Base-by-base conservation (phyloP, 176 grass and related monocot genomes). In the Carex parvula region DNA sequence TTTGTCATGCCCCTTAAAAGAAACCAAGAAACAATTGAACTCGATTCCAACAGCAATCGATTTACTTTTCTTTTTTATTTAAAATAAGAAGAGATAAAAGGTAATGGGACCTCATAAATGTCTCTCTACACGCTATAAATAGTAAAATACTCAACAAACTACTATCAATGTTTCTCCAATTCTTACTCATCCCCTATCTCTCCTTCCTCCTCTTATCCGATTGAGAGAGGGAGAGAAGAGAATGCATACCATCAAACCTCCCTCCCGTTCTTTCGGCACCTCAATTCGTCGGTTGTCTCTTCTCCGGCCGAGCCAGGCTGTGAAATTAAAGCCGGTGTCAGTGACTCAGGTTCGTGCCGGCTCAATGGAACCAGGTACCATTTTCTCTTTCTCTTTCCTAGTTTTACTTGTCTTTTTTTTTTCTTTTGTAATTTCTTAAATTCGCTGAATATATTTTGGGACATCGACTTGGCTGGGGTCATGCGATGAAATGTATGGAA, bases 281-380 rank as follows among this genome's bases (percentile, higher is more conserved):
- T 83, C 42, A 0, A 68, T 68, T 67, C 62, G 21, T 46, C 62
- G 5, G 21, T 3, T 6, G 80, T 24, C 42, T 66, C 80, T 8
- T 24, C 22, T 54, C 6, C 5, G 22, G 1, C 20, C 18, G 2
- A 83, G 7, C 46, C 60, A 30, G 39, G 63, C 61, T 6, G 41
- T 68, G 16, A 65, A 65, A 68, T 2, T 20, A 50, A 41, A 22
- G 12, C 35, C 35, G 35, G n/a, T 15, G 44, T 9, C 11, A 2
- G 12, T 64, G 18, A 67, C 41, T 68, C 61, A 7, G 21, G 63
- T 83, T 52, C 20, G 80, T 53, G 22, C 39, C 46, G 13, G 60
- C 14, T 83, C 61, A 54, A 83, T 83, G 58, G 80, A 83, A 67
- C n/a, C 80, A 29, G 80, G 80, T 83, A 83, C 39, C 13, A 42